Evolutionary conservation across 805 yeast genomes (phyloP).

Genomic region (Candida insectalens): DNA sequence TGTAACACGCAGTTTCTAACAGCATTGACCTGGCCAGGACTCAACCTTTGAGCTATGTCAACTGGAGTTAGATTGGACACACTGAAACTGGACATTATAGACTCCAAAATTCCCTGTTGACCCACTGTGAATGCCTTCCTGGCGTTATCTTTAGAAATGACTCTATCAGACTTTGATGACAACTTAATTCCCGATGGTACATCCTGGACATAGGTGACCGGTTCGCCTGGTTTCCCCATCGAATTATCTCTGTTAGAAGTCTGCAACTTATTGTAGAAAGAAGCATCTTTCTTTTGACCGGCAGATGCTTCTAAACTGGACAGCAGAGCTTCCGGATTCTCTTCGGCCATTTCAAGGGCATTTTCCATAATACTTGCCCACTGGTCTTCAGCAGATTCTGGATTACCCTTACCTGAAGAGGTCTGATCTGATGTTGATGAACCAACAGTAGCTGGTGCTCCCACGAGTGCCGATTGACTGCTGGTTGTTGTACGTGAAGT

Average conservation of each 20-base stretch:
- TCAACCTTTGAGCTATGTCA: slow-evolving; percentile 3
- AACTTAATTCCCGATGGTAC: too few species aligned
- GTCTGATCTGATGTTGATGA: too few species aligned
- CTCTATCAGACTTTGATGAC: too few species aligned
- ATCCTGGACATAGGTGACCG: too few species aligned
- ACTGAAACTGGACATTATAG: slow-evolving; percentile 6
- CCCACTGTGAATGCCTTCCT: not conserved
- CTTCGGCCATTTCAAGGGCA: slow-evolving; percentile 70
- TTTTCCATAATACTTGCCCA: slow-evolving; percentile 68
- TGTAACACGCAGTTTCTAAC: slow-evolving; percentile 8
- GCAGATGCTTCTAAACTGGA: slow-evolving; percentile 24
- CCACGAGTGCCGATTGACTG: too few species aligned
- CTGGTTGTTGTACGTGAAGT: too few species aligned
- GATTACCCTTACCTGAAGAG: too few species aligned
- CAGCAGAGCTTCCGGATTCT: slow-evolving; percentile 36
- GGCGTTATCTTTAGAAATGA: not conserved
- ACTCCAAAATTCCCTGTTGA: slow-evolving; percentile 22
- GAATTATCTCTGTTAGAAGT: too few species aligned
- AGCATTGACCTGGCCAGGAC: slow-evolving; percentile 4
- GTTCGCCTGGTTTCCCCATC: too few species aligned
- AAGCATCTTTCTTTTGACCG: not conserved
- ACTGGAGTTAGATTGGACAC: slow-evolving; percentile 3
- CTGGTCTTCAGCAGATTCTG: slow-evolving; percentile 8
- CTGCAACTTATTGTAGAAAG: too few species aligned
- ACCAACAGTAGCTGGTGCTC: too few species aligned